Evolutionary conservation across 441 rosid species (phyloP).

Genomic region (Eutrema salsugineum): DNA sequence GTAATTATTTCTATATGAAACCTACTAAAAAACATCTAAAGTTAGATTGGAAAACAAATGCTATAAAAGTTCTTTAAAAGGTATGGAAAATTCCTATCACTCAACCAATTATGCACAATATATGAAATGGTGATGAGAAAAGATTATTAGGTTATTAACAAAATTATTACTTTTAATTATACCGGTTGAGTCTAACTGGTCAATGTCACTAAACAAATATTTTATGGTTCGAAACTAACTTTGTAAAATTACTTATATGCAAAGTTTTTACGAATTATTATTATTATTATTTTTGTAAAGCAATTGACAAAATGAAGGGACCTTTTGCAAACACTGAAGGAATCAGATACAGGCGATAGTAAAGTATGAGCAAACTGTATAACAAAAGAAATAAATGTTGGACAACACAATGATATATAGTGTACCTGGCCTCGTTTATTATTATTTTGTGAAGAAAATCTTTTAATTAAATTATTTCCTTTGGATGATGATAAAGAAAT

Average conservation of each 20-base stretch:
- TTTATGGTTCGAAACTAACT: background rate
- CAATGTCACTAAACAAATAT: background rate
- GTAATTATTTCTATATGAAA: no score
- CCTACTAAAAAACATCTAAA: no score
- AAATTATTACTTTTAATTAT: background rate
- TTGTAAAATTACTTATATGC: background rate
- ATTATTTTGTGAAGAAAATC: no score
- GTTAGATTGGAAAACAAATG: no score
- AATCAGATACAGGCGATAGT: background rate
- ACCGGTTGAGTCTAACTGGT: background rate
- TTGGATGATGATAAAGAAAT: background rate
- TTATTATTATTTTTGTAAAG: background rate
- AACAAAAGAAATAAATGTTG: background rate
- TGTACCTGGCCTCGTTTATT: background rate
- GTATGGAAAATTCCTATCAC: no score
- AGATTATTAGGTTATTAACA: background rate
- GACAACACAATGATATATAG: background rate
- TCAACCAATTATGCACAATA: no score
- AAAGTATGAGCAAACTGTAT: slow-evolving; percentile 7
- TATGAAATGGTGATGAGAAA: background rate
- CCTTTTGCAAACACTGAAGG: background rate
- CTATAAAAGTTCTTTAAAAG: no score
- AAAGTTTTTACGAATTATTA: background rate
- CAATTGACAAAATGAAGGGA: slow-evolving; percentile 1
- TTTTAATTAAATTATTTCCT: background rate